Percentiles rank a stretch among this genome's conserved stretches.
Conservation (phyloP, 2,329 filamentous ascomycete species). For the Talaromyces sp. region DNA sequence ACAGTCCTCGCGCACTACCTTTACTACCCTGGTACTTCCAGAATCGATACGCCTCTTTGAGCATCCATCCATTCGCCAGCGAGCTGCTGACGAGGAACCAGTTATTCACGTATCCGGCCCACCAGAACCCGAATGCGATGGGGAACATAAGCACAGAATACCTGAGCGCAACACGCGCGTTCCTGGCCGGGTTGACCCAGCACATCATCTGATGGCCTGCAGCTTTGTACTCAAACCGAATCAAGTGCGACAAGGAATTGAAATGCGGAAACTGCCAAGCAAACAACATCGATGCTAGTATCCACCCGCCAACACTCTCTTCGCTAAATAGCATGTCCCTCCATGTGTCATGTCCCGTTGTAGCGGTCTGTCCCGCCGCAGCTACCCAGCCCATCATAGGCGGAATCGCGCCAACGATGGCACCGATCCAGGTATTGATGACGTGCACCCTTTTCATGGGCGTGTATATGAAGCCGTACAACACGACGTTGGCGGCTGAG, state of each 20-base stretch:
- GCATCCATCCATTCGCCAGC: conserved; percentile 82
- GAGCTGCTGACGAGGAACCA: conserved; percentile 77
- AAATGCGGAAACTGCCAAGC: conserved; percentile 99
- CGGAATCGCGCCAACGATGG: conserved; percentile 86
- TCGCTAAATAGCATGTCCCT: conserved; percentile 72
- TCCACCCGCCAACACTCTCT: conserved; percentile 74
- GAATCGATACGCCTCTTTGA: conserved; percentile 74
- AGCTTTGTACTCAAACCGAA: conserved; percentile 80
- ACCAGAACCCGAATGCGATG: conserved; percentile 76
- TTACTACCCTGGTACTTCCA: conserved; percentile 74
- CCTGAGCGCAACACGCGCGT: conserved; percentile 79
- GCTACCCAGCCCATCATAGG: conserved; percentile 98
- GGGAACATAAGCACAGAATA: conserved; percentile 86
- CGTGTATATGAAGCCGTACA: conserved; percentile 92
- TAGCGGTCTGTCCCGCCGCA: conserved; percentile 82
- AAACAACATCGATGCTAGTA: conserved; percentile 78
- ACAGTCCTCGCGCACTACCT: conserved; percentile 77
- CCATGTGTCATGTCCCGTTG: conserved; percentile 67
- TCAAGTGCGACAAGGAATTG: conserved; percentile 85
- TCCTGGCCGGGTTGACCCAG: conserved; percentile 82
- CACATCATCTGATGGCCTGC: conserved; percentile 70
- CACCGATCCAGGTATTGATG: conserved; percentile 92
- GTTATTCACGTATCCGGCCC: conserved; percentile 77
- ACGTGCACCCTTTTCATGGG: conserved; percentile 83
- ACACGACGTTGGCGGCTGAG: conserved; percentile 75